Evolutionary conservation across 495 filamentous ascomycete species (phyloP), one percentile per base, ranked within the genome.

Genomic region (Chaetomium tenue): DNA sequence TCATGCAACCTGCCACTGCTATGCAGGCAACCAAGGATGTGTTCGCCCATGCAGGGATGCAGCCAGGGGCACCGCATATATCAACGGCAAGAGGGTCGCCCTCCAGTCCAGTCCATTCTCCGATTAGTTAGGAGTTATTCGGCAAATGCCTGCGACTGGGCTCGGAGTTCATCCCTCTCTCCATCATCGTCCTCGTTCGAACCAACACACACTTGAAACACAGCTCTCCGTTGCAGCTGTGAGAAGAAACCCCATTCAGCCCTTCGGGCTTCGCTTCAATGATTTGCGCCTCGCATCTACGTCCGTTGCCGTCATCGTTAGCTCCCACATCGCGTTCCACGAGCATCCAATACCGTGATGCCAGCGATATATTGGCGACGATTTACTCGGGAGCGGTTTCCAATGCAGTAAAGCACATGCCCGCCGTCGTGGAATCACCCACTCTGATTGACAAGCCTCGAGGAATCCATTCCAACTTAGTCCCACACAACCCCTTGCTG

Each of bases 371-470:
- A 37, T 16, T 33, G 58, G 44, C 28, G n/a, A 28, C 28, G 23
- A 37, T 20, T 47, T 20, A 28, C 3, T 37, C 33, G 26, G 1
- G 33, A 1, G 5, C 2, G 37, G n/a, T 47, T 63, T 20, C 53
- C 22, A 26, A 58, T 26, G 47, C 0, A 53, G 37, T 22, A 18
- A 30, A 54, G 56, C 61, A 50, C 57, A 33, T 64, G 51, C 54
- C 66, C 61, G 58, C 51, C 52, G 26, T 42, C 13, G 22, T 37
- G 66, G 66, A 64, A 64, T 39, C 66, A 53, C 11, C 33, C 33
- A 64, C 53, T 61, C 61, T 37, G 9, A 53, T 16, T 52, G 5
- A 33, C 58, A 9, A 22, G 18, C n/a, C 50, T 26, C 13, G 23
- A 47, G 28, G 42, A 22, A n/a, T 30, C 40, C 22, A 3, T 46